Conservation (phyloP, 805 yeast genomes). For the Candida hungchunana region DNA sequence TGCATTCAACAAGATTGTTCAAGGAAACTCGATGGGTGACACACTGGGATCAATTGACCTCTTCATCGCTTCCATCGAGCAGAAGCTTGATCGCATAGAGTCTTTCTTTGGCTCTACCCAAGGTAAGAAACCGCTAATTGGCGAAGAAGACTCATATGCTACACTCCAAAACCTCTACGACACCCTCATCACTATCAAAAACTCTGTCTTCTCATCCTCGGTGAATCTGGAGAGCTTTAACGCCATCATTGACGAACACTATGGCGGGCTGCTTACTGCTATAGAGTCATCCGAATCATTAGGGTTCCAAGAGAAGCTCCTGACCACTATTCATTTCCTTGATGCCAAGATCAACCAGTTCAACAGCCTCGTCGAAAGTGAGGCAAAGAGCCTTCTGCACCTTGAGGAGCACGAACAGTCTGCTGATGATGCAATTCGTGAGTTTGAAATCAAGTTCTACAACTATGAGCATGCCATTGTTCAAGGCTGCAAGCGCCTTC, state of each 20-base stretch:
- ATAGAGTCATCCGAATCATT: conserved; percentile 21
- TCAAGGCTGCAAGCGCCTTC: conserved; percentile 40
- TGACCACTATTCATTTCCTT: conserved; percentile 34
- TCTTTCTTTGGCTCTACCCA: conserved; percentile 16
- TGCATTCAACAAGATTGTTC: conserved; percentile 22
- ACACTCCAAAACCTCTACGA: conserved; percentile 25
- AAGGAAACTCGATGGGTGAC: conserved; percentile 25
- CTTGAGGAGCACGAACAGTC: conserved; percentile 13
- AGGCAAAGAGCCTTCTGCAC: conserved; percentile 18
- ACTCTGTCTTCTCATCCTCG: conserved; percentile 21
- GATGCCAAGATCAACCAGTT: conserved; percentile 39
- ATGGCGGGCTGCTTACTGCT: conserved; percentile 22
- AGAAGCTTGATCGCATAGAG: conserved; percentile 24
- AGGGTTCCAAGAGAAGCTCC: conserved; percentile 29
- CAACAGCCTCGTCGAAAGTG: conserved; percentile 30
- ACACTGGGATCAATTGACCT: conserved; percentile 21
- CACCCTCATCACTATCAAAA: conserved; percentile 24
- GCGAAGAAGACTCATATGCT: conserved; percentile 18
- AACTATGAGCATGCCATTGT: conserved; percentile 44
- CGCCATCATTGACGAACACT: conserved; percentile 25
- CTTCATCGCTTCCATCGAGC: conserved; percentile 25
- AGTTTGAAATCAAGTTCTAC: conserved; percentile 34
- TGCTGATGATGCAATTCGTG: conserved; percentile 19
- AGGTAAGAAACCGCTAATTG: conserved; percentile 2
- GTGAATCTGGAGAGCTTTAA: conserved; percentile 23